Evolutionary conservation across 2,329 filamentous ascomycete species (phyloP), one percentile per base, ranked within the genome.

Genomic region (Cadophora sp.): DNA sequence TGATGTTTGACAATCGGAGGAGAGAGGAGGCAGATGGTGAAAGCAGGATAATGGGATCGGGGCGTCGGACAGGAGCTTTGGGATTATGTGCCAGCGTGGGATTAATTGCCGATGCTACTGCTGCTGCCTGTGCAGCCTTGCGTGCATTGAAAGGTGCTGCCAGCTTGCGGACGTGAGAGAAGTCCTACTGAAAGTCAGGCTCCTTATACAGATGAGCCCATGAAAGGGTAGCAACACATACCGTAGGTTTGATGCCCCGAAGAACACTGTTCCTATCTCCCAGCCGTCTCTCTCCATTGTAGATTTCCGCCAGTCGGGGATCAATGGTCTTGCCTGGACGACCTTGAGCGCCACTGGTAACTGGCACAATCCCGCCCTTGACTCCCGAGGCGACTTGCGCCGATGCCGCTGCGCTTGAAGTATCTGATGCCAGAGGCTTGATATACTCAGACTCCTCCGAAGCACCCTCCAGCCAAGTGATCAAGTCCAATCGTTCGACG

Each of bases 11-110:
- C 88, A 98, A 93, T 79, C 95, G 94, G 46, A 99, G 89, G 60
- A 98, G 89, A 1, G 94, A 97, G 2, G 95, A 97, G 12, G 95
- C 96, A 1, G 95, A 98, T 1, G 96, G 96, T 0, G 96, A 98
- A 69, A 99, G 90, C 31, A 99, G 90, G 79, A 99, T 97, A 81
- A 99, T 99, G 60, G 96, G 96, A 78, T 97, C 86, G 46, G 87
- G 86, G 68, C 87, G 82, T 58, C 85, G 82, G 56, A 79, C 76
- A 34, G 83, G 81, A 14, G 77, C 74, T 78, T 85, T 87, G 70
- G 83, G 85, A 76, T 88, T 88, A 62, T 87, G 81, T 2, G 85
- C 79, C 16, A 89, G 81, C 8, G 85, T 74, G 9, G 83, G 79
- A 72, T 82, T 84, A 67, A 78, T 79, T 53, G 80, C 76, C 34